Base-by-base conservation (phyloP, 352 stramenopile species). In the Elongisporangium prolatum region DNA sequence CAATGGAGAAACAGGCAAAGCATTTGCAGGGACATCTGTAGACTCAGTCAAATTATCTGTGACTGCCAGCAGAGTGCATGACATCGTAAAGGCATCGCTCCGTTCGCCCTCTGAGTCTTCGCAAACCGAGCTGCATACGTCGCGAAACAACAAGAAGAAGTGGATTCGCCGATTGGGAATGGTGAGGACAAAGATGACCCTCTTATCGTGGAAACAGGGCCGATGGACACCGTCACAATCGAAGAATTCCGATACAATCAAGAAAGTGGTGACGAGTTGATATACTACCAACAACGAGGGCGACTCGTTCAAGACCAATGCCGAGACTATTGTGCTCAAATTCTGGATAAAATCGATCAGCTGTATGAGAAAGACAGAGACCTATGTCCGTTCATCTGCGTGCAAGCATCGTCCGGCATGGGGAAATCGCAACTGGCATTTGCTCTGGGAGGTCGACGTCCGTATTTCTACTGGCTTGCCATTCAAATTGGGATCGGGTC, bases 341-440 rank as follows among this genome's bases (percentile, higher is more conserved):
- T 63, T 44, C 37, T 63, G 49, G 38, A 63, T 18, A 59, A 52
- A 54, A 38, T 63, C 38, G 57, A 63, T 14, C 24, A 51, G 0
- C 47, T 56, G n/a, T 63, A 63, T 9, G 3, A 53, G 20, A 20
- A 17, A n/a, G 6, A n/a, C 7, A 22, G 28, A 5, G 9, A 44
- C 3, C 59, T 53, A 60, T 18, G 61, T 6, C 56, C 61, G 34
- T 67, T 67, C 54, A 54, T 67, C 21, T 67, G 61, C 44, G 56
- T 67, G 50, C 47, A 59, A 67, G 61, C 47, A 21, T 67, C 61
- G 13, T 63, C 61, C 4, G 61, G 61, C 18, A 67, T 67, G 61
- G 61, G 61, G 1, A 67, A 63, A 59, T 59, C 61, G 21, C 61
- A 67, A 47, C 61, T 67, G 14, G 61, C 61, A 21, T 67, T 67